Evolutionary conservation across 106 monocot genomes (phyloP).

Genomic region (Phalaenopsis aphrodite): DNA sequence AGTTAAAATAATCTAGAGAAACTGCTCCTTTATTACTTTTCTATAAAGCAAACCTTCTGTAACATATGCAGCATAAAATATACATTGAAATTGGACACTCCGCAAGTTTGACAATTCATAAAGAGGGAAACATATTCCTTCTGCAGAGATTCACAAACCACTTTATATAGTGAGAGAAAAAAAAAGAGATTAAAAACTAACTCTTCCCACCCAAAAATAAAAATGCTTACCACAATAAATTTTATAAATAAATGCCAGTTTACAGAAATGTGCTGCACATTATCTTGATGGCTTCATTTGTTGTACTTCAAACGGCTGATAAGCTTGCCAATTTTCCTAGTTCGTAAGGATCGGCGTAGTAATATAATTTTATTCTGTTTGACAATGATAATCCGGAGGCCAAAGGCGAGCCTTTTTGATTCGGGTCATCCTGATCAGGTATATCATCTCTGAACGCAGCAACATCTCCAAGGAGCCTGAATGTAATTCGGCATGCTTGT

Average conservation of each 20-base stretch:
- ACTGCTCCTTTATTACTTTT: not conserved
- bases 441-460: conserved; percentile 72
- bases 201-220: no score
- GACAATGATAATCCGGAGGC: conserved; percentile 71
- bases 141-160: not conserved
- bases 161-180: not conserved
- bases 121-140: not conserved
- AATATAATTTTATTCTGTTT: conserved; percentile 79
- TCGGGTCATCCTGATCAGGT: conserved; percentile 51
- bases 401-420: conserved; percentile 41
- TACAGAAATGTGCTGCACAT: no score
- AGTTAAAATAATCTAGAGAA: not conserved
- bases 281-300: no score
- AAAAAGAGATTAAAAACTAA: not conserved
- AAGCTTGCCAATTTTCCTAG: conserved; percentile 68
- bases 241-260: no score
- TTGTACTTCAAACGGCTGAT: conserved; percentile 33
- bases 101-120: not conserved
- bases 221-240: no score
- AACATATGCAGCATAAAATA: not conserved
- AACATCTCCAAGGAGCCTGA: conserved; percentile 73
- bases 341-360: conserved; percentile 83
- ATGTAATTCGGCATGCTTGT: conserved; percentile 41
- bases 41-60: not conserved
- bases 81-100: not conserved